Base-by-base conservation (phyloP, 2,329 filamentous ascomycete species). In the Clarireedia homoeocarpa region DNA sequence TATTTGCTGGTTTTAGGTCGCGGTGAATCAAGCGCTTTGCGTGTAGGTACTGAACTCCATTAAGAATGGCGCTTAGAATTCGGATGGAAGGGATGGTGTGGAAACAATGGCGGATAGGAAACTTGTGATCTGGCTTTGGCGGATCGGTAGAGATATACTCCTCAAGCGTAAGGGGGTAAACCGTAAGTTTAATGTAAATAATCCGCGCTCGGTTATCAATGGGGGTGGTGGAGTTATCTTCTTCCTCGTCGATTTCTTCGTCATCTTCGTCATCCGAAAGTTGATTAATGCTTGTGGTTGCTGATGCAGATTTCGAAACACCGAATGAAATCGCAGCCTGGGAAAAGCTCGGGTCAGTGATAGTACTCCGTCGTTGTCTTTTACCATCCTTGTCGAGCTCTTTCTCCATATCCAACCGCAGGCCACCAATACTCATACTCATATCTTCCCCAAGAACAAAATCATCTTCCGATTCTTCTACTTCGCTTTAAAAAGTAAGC, bases 1-100 rank as follows among this genome's bases (percentile, higher is more conserved):
- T 80, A 61, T 88, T 88, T 3, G 79, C 81, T 0, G 84, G 84
- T 63, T 88, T 88, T 23, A 88, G 72, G 63, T 88, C 84, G 9
- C 84, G 79, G 63, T 88, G 84, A 0, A 86, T 76, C 48, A 87
- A 78, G 5, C 75, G 75, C 57, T 81, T 75, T 0, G 73, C 70
- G 62, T 88, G 84, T 2, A 87, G 73, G 62, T 88, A 86, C 56
- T 83, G 76, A 3, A 87, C 77, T 1, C 84, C 84, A 7, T 82
- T 78, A 1, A 86, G 69, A 30, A 87, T 79, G 1, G 76, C 76
- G 12, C 79, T 69, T n/a, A 87, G 72, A 1, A 88, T 71, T 34
- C 74, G 73, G 2, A 85, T 65, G 0, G 83, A 80, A 0, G 82
- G 75, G 34, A 77, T 66, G 2, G 80, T 63, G 63, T 86, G 84